These are phyloP conservation scores for thale cress (Arabidopsis thaliana) DNA, from an alignment of 345 rosid genomes.

Conservation along the genomic window TAIR10.1 NC_003071.7:11486001-11486500, in stretches of 20 bases:
- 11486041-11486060: conserved; percentile 94
- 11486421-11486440: conserved; percentile 52
- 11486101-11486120: conserved; percentile 97
- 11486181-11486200: conserved; percentile 91
- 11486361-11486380: conserved; percentile 96
- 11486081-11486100: conserved; percentile 95
- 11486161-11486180: conserved; percentile 99
- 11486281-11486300: neutral
- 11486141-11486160: conserved; percentile 98
- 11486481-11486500: conserved; percentile 54
- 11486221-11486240: conserved; percentile 99
- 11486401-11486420: conserved; percentile 82
- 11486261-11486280: conserved; percentile 36
- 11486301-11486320: neutral
- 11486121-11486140: conserved; percentile 98
- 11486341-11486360: conserved; percentile 99
- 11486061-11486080: conserved; percentile 92
- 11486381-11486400: conserved; percentile 84
- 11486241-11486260: conserved; percentile 99
- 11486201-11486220: conserved; percentile 97
- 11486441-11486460: neutral
- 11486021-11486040: conserved; percentile 94
- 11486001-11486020: conserved; percentile 79
- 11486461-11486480: neutral
- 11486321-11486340: conserved; percentile 56